Evolutionary conservation across 192 early-diverging fungal genomes (phyloP).

Genomic region (Fimicolochytrium jonesii): DNA sequence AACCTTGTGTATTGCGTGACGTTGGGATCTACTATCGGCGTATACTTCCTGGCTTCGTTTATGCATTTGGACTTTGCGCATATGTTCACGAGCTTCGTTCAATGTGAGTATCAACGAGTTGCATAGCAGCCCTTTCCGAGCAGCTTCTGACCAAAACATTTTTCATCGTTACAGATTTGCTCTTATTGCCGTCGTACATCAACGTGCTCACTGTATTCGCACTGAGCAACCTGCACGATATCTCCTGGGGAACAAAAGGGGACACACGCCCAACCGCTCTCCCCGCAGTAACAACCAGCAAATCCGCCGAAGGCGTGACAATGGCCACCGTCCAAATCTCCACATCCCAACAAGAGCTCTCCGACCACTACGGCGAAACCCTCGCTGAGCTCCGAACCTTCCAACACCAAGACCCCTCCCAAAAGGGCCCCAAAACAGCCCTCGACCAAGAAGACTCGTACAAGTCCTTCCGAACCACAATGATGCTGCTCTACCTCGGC

Average conservation of each 20-base stretch:
- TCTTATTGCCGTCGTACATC: slow-evolving; percentile 74
- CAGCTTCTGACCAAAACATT: slow-evolving; percentile 12
- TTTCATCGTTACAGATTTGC: slow-evolving; percentile 21
- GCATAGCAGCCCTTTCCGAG: not conserved
- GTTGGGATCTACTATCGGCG: slow-evolving; percentile 36
- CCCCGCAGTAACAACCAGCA: slow-evolving; percentile 17
- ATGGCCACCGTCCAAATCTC: slow-evolving; percentile 66
- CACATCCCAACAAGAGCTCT: slow-evolving; percentile 56
- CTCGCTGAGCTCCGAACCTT: slow-evolving; percentile 51
- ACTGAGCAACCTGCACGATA: slow-evolving; percentile 83
- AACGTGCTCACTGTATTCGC: slow-evolving; percentile 88
- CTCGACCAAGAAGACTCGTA: slow-evolving; percentile 68
- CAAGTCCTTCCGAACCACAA: slow-evolving; percentile 51
- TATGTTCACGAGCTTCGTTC: slow-evolving; percentile 47
- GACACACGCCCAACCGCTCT: slow-evolving; percentile 54
- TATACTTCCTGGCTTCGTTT: slow-evolving; percentile 37
- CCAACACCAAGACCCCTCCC: slow-evolving; percentile 16
- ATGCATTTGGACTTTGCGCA: slow-evolving; percentile 40
- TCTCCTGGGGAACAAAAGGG: slow-evolving; percentile 94
- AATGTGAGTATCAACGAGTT: slow-evolving; percentile 26
- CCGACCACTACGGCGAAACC: slow-evolving; percentile 64
- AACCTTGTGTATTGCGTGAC: slow-evolving; percentile 13
- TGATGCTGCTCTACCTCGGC: slow-evolving; percentile 36
- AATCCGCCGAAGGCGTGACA: slow-evolving; percentile 51
- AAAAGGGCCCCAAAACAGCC: slow-evolving; percentile 55